phyloP scores from a whole-genome alignment of 2,329 filamentous ascomycete genomes.

The Cladosporium velox region DNA sequence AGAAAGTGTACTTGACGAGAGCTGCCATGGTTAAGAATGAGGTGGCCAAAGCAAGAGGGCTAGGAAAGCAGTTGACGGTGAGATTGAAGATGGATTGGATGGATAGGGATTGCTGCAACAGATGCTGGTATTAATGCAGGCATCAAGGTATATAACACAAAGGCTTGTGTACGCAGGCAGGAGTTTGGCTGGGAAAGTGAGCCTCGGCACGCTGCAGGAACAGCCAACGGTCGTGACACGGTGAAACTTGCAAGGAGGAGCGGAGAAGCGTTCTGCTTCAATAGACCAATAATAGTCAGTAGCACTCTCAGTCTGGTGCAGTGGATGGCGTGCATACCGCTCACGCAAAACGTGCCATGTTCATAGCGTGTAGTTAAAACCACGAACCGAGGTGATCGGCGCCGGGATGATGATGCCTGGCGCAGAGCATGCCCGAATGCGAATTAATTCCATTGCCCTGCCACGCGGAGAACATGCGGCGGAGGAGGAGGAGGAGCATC shows the following conservation, averaged over 20 bases:
- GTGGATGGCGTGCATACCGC: neutral
- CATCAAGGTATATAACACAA: neutral
- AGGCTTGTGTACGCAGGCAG: neutral
- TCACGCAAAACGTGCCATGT: neutral
- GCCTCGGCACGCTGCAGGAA: conserved; percentile 4
- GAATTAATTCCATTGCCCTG: neutral
- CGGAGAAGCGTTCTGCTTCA: neutral
- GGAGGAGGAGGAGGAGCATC: neutral
- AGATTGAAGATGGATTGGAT: neutral
- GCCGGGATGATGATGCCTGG: neutral
- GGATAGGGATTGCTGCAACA: neutral
- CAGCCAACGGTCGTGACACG: neutral
- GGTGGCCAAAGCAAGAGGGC: neutral
- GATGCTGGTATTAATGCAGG: neutral
- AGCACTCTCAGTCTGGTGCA: neutral
- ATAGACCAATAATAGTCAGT: neutral
- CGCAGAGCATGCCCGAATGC: neutral
- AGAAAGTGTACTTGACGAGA: conserved; percentile 2
- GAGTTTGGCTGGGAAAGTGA: neutral
- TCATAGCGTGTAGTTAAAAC: neutral
- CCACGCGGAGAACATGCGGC: neutral
- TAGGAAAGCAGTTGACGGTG: neutral
- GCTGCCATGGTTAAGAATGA: neutral
- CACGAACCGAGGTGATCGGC: neutral
- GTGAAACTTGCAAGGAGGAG: neutral